Base-by-base conservation (phyloP, 495 filamentous ascomycete genomes). In the Penicillium desertorum region DNA sequence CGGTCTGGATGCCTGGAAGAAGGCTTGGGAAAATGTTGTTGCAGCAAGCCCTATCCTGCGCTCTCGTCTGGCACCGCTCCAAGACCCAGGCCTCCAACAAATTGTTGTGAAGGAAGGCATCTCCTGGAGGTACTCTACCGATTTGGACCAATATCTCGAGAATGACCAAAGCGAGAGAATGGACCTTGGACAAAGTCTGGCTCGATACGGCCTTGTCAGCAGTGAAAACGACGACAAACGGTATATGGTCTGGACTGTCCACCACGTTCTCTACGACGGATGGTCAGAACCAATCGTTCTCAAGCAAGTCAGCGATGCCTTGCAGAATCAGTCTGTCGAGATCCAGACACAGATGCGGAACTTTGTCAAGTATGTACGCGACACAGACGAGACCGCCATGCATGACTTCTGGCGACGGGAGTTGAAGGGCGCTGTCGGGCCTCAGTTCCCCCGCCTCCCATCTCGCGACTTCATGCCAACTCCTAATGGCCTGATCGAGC, bases 261-360 rank as follows among this genome's bases (percentile, higher is more conserved):
- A 89, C 57, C 86, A 90, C 54, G 81, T 82, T 2, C 62, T 89
- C 2, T 91, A 89, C 56, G 87, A 90, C 51, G 85, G 86, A 17
- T 88, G 85, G 83, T 84, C 79, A 8, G 77, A 85, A 67, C 74
- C 76, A 6, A 61, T 86, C 0, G 72, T 87, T 12, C 71, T 86
- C 6, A 71, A 84, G 16, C 73, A 80, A 51, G 78, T 87, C 20
- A 78, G 78, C 47, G 62, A 71, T 23, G 67, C 65, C 10, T 65
- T 76, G 52, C 51, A 67, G 8, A 60, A 57, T 10, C 56, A 65
- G 2, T 45, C 50, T 0, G 42, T 70, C 23, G 51, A 63, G 9
- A 49, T 61, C 2, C 58, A 59, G n/a, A 53, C 71, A 27, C 60
- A 72, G 27, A 74, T 78, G 62, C 68, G 65, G 46, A 56, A 76